Base-by-base conservation (phyloP, 257 asterid species). In the Nicotiana benthamiana region DNA sequence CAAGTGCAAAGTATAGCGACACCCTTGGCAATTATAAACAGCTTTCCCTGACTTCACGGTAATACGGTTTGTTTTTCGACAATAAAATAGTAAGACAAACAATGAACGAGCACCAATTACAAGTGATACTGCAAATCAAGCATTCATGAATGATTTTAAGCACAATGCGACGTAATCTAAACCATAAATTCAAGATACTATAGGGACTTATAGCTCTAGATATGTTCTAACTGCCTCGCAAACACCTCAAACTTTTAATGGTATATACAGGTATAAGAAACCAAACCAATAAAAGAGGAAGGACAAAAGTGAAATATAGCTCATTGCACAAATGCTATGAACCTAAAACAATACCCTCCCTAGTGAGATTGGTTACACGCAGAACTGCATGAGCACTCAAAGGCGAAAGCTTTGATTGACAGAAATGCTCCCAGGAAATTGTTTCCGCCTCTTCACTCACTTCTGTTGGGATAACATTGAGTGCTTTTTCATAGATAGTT, bases 321-420 rank as follows among this genome's bases (percentile, higher is more conserved):
- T 59, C 82, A 66, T 80, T 18, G 80, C 56, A 52, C 80, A 77
- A 61, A 75, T 81, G 86, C 87, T 90, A 92, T 46, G 92, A 90
- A 89, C 92, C 91, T 60, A 82, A 48, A 61, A 85, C 90, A 32
- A 83, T 85, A 66, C 90, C 94, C 89, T 91, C 96, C 24, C 87
- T 88, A 52, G 90, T 82, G 78, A 82, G 83, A 86, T 86, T 90
- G 87, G 98, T 93, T 82, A 88, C 97, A 67, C 98, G 98, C 82
- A 93, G 92, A 48, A 94, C 98, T 63, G 98, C 97, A 86, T 91
- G 97, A 78, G 97, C 98, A 62, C 90, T 90, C 79, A 93, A 84
- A 34, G 97, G 96, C 15, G 97, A 91, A 82, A 94, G 97, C 85
- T 91, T 94, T 59, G 97, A 90, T 78, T 88, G 95, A 82, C 98